Percentiles rank a stretch among this genome's conserved stretches.
phyloP scores from a whole-genome alignment of 371 early-diverging fungal species.

The Circinella umbellata region DNA sequence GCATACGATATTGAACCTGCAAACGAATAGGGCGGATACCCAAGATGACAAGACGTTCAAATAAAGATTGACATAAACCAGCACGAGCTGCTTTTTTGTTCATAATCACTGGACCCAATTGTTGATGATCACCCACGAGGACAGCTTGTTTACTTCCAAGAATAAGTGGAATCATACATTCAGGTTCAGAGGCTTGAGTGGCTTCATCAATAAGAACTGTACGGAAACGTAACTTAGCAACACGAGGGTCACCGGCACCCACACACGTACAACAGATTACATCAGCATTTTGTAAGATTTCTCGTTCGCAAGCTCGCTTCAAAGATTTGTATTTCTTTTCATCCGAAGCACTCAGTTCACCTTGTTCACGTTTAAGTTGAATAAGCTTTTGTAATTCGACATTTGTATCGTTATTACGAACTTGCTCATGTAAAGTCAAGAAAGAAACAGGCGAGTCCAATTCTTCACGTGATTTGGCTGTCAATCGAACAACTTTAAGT shows the following conservation, averaged over 20 bases:
- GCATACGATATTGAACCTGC: slow-evolving; percentile 99
- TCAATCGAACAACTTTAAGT: slow-evolving; percentile 94
- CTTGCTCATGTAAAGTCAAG: slow-evolving; percentile 94
- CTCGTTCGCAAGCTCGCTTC: slow-evolving; percentile 84
- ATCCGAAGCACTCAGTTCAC: slow-evolving; percentile 88
- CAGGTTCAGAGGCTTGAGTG: slow-evolving; percentile 98
- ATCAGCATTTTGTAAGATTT: slow-evolving; percentile 92
- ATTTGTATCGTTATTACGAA: slow-evolving; percentile 90
- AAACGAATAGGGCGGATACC: slow-evolving; percentile 94
- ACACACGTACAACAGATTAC: slow-evolving; percentile 98
- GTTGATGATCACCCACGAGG: slow-evolving; percentile 99
- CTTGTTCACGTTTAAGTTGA: slow-evolving; percentile 84
- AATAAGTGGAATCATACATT: slow-evolving; percentile 97
- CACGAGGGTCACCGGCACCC: slow-evolving; percentile 97
- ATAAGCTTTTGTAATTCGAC: slow-evolving; percentile 92
- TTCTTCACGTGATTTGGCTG: slow-evolving; percentile 94
- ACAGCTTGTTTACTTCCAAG: slow-evolving; percentile 95
- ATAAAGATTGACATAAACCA: slow-evolving; percentile 95
- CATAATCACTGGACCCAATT: slow-evolving; percentile 98
- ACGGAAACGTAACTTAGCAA: slow-evolving; percentile 86
- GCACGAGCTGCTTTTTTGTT: slow-evolving; percentile 96
- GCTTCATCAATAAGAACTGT: slow-evolving; percentile 98
- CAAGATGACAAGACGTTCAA: slow-evolving; percentile 94
- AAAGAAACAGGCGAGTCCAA: slow-evolving; percentile 91
- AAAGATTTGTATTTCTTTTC: slow-evolving; percentile 84